Base-by-base conservation (phyloP, 352 stramenopile genomes). In the Phytopythium aichiense region DNA sequence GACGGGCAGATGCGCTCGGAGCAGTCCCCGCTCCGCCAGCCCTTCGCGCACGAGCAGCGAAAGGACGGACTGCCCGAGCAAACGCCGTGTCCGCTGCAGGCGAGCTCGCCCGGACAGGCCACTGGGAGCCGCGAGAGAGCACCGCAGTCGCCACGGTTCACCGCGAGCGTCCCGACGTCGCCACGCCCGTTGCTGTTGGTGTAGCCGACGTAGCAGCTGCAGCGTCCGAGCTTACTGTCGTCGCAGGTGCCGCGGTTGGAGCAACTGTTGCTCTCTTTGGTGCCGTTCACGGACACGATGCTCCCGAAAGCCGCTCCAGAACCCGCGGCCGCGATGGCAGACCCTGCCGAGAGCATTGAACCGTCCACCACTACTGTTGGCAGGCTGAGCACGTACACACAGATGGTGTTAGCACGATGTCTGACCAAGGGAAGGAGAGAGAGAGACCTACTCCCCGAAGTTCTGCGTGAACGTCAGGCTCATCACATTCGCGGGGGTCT, bases 11-110 rank as follows among this genome's bases (percentile, higher is more conserved):
- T n/a, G 30, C 88, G 74, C 46, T 92, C 82, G 6, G 81, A 88
- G 62, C 89, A 96, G 59, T 95, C 89, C 31, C 76, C 78, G 4
- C 68, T 70, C n/a, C 67, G 69, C 87, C 89, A 96, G 22, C 83
- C 87, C 35, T 87, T 72, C 6, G 80, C 67, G 37, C 89, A 96
- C 1, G 73, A 64, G 59, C 87, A 96, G 15, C 71, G 74, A 37
- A 83, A 92, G 0, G 67, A 71, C 11, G 70, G 80, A 4, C 48
- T 61, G 31, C 31, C 31, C 31, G 31, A 37, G 66, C 87, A 96
- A 7, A 68, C 83, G 9, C 89, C 89, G 33, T 97, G 88, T 1
- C 88, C 86, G 53, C 79, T 92, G 58, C 84, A 92, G 11, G 77
- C 65, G 7, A 93, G 55, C 23, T 93, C 84, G 6, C 84, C 84